A percentile compares a stretch with the other conserved stretches of the same genome.
Evolutionary conservation across 495 filamentous ascomycete species (phyloP).

Genomic region (Penicillium atrosanguineum): DNA sequence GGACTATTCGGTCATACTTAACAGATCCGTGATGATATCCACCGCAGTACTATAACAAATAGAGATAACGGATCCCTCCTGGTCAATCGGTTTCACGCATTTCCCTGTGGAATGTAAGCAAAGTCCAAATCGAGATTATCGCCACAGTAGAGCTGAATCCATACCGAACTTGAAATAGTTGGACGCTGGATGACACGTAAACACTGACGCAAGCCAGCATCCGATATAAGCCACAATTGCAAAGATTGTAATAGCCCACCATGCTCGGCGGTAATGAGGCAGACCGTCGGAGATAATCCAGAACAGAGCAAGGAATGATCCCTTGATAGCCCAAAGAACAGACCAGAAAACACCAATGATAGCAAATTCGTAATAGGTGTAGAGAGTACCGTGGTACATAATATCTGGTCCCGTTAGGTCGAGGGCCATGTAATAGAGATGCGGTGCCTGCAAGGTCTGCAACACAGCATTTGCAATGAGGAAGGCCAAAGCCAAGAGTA

Average conservation of each 20-base stretch:
- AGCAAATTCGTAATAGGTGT: slow-evolving; percentile 39
- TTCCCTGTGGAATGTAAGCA: slow-evolving; percentile 9
- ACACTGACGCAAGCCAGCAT: slow-evolving; percentile 29
- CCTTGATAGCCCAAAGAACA: slow-evolving; percentile 47
- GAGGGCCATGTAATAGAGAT: slow-evolving; percentile 37
- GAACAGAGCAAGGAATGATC: slow-evolving; percentile 46
- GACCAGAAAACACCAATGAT: slow-evolving; percentile 50
- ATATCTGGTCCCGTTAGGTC: slow-evolving; percentile 26
- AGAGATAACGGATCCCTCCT: slow-evolving; percentile 30
- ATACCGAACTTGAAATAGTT: slow-evolving; percentile 40
- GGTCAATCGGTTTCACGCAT: slow-evolving; percentile 19
- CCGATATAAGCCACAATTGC: slow-evolving; percentile 36
- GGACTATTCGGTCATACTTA: slow-evolving; percentile 20
- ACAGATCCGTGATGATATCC: slow-evolving; percentile 40
- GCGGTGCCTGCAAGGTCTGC: slow-evolving; percentile 44
- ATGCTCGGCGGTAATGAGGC: slow-evolving; percentile 34
- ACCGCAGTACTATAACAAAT: slow-evolving; percentile 44
- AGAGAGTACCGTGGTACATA: slow-evolving; percentile 14
- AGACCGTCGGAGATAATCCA: slow-evolving; percentile 41
- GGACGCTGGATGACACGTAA: slow-evolving; percentile 39
- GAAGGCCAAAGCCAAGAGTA: slow-evolving; percentile 34
- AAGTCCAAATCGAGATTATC: background rate
- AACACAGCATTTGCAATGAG: slow-evolving; percentile 39
- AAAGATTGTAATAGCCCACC: slow-evolving; percentile 36
- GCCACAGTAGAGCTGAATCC: background rate